Percentiles rank a stretch among this genome's conserved stretches.
phyloP scores from a whole-genome alignment of 1,139 yeast species.

The Kodamaea sp. region DNA sequence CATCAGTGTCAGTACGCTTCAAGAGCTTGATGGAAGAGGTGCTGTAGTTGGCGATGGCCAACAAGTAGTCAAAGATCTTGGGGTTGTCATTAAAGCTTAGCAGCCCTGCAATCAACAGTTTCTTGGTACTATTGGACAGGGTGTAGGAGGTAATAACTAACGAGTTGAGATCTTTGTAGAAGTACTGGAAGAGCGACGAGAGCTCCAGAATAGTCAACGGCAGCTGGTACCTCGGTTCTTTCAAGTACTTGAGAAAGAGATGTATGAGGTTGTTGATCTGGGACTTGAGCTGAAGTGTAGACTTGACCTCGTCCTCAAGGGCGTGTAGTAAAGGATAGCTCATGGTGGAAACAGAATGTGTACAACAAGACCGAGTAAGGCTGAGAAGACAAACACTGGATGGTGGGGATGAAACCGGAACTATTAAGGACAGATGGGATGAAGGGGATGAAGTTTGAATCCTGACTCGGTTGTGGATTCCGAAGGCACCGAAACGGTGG shows the following conservation, averaged over 20 bases:
- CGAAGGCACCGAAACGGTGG: too few species aligned
- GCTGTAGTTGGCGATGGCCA: constrained; percentile 48
- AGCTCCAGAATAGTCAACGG: constrained; percentile 42
- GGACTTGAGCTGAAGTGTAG: constrained; percentile 19
- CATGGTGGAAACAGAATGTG: too few species aligned
- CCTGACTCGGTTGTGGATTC: too few species aligned
- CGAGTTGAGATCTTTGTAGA: constrained; percentile 42
- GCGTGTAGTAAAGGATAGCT: constrained; percentile 6
- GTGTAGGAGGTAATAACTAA: constrained; percentile 36
- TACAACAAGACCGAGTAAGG: too few species aligned
- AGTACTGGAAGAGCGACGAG: constrained; percentile 32
- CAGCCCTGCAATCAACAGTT: constrained; percentile 36
- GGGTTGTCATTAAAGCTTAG: constrained; percentile 32
- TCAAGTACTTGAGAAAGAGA: constrained; percentile 38
- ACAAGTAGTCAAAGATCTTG: constrained; percentile 38
- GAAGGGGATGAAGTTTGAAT: too few species aligned
- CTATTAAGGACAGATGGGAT: too few species aligned
- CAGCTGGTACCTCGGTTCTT: constrained; percentile 46
- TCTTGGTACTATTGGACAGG: constrained; percentile 42
- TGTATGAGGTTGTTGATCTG: constrained; percentile 25
- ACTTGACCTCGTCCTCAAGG: constrained; percentile 14
- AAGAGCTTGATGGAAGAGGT: constrained; percentile 40
- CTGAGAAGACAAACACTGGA: too few species aligned
- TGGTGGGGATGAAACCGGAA: too few species aligned
- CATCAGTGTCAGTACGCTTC: constrained; percentile 39